Evolutionary conservation across 805 yeast genomes (phyloP).

Genomic region (Zygosaccharomyces kombuchaensis): DNA sequence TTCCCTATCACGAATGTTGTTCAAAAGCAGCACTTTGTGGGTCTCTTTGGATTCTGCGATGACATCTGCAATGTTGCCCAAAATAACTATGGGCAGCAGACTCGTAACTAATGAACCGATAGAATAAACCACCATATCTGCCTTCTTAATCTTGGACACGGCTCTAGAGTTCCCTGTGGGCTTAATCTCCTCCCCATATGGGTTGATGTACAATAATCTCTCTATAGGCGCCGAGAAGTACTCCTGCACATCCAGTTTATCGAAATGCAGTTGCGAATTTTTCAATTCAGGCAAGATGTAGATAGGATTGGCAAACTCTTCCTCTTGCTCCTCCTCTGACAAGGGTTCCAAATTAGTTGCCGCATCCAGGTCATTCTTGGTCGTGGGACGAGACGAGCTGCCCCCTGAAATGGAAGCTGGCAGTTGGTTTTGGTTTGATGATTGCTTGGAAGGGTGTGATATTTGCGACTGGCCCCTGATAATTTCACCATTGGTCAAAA

Average conservation of each 20-base stretch:
- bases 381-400: neutral
- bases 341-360: neutral
- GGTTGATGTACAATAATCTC: conserved; percentile 74
- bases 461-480: conserved; percentile 92
- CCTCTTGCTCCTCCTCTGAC: conserved; percentile 48
- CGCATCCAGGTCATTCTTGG: conserved; percentile 12
- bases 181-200: conserved; percentile 80
- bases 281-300: conserved; percentile 65
- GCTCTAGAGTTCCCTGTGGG: conserved; percentile 70
- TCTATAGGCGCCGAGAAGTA: conserved; percentile 73
- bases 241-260: conserved; percentile 46
- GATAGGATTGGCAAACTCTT: conserved; percentile 49
- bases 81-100: conserved; percentile 68
- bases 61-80: conserved; percentile 69
- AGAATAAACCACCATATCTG: conserved; percentile 63
- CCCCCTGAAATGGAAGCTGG: conserved; percentile 16
- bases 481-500: conserved; percentile 59
- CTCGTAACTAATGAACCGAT: conserved; percentile 91
- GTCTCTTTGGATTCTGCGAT: conserved; percentile 35
- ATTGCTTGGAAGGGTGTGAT: conserved; percentile 63
- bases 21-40: conserved; percentile 58
- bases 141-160: conserved; percentile 42
- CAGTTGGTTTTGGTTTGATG: conserved; percentile 10
- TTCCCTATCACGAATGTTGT: conserved; percentile 76
- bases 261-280: conserved; percentile 69